Conservation (phyloP, 2,329 filamentous ascomycete species). For the Didymella pomorum region DNA sequence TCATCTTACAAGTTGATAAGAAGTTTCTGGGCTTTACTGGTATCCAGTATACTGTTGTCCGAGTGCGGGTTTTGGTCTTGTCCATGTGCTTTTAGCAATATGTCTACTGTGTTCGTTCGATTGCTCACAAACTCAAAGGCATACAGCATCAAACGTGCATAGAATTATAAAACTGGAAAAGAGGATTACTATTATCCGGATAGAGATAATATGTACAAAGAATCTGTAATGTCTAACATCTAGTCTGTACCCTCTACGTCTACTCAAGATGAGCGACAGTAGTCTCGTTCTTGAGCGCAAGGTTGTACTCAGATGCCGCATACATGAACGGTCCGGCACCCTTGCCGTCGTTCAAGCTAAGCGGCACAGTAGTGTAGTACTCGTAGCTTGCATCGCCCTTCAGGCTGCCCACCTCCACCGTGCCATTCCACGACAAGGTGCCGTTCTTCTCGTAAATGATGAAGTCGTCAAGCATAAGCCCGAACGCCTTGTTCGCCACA, state of each 20-base stretch:
- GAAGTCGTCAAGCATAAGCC: slow-evolving; percentile 55
- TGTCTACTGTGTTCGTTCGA: no score
- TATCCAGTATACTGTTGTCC: no score
- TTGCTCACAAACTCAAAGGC: no score
- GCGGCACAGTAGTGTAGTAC: slow-evolving; percentile 51
- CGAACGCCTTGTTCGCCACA: slow-evolving; percentile 55
- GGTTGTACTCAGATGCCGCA: slow-evolving; percentile 46
- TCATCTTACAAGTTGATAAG: no score
- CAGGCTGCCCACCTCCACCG: slow-evolving; percentile 62
- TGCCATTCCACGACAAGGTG: slow-evolving; percentile 61
- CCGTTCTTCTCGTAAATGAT: slow-evolving; percentile 57
- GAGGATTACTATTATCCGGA: slow-evolving; percentile 1
- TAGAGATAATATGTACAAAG: slow-evolving; percentile 4
- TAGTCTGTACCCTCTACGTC: neutral
- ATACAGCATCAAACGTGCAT: no score
- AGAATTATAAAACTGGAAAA: no score
- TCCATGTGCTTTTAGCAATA: no score
- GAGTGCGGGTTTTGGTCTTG: no score
- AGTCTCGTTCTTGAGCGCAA: slow-evolving; percentile 8
- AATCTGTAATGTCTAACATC: slow-evolving; percentile 1
- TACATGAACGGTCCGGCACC: slow-evolving; percentile 55
- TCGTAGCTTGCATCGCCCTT: slow-evolving; percentile 60
- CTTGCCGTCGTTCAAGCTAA: slow-evolving; percentile 51
- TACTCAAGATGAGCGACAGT: neutral
- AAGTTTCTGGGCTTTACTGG: no score